A percentile compares a stretch with the other conserved stretches of the same genome.
Evolutionary conservation across 805 yeast genomes (phyloP).

Genomic region (Cyberlindnera mississippiensis): DNA sequence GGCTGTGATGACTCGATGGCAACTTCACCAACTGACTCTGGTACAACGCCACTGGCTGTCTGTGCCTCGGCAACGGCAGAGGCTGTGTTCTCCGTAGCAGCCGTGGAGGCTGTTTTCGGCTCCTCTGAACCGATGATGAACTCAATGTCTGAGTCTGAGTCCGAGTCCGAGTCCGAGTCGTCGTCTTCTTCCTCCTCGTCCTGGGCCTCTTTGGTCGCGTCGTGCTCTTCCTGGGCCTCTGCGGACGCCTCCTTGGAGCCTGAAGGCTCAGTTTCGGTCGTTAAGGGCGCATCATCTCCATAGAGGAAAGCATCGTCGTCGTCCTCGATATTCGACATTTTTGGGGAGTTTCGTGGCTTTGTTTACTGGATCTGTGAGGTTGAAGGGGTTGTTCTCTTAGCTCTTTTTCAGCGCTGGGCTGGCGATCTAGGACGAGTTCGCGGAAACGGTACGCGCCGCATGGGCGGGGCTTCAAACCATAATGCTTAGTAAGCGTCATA

Average conservation of each 20-base stretch:
- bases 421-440: no score
- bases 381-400: no score
- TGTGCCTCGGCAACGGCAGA: conserved; percentile 27
- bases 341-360: background rate
- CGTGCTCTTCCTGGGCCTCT: conserved; percentile 7
- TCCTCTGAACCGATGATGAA: conserved; percentile 62
- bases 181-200: conserved; percentile 30
- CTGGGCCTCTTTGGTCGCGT: conserved; percentile 6
- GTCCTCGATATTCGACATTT: conserved; percentile 35
- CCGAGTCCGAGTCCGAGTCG: conserved; percentile 42
- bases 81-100: conserved; percentile 18
- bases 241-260: conserved; percentile 1
- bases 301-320: conserved; percentile 61
- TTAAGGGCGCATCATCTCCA: conserved; percentile 21
- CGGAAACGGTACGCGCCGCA: no score
- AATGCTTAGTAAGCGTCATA: no score
- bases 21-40: conserved; percentile 33
- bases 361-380: no score
- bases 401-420: conserved; percentile 31
- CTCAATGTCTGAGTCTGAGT: conserved; percentile 78
- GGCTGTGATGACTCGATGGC: conserved; percentile 29
- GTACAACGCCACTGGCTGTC: conserved; percentile 20
- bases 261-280: background rate
- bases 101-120: conserved; percentile 19
- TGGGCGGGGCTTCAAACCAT: no score